A percentile compares a stretch with the other conserved stretches of the same genome.
Evolutionary conservation across 495 filamentous ascomycete genomes (phyloP).

Genomic region (Rostrohypoxylon terebratum): DNA sequence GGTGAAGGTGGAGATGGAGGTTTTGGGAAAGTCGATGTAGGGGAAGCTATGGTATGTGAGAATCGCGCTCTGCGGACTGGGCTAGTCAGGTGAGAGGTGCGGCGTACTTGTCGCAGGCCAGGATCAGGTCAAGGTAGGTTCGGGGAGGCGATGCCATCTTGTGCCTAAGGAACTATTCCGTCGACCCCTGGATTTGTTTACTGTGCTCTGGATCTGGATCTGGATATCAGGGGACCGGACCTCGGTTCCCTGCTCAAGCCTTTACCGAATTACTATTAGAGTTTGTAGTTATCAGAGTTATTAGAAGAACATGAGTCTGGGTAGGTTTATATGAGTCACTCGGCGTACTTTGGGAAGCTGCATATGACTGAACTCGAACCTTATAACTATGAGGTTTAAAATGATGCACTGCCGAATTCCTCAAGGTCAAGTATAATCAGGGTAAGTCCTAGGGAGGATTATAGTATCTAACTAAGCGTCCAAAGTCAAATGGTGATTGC

Average conservation of each 20-base stretch:
- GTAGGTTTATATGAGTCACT: constrained; percentile 12
- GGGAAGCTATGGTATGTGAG: constrained; percentile 29
- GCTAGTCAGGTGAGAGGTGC: neutral
- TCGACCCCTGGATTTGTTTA: neutral
- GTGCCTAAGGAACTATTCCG: constrained; percentile 4
- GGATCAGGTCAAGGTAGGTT: constrained; percentile 29
- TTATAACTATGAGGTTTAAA: neutral
- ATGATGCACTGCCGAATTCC: neutral
- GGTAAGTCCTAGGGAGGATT: neutral
- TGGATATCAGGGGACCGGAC: neutral
- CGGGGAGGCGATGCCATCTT: constrained; percentile 13
- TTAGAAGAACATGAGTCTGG: neutral
- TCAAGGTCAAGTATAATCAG: neutral
- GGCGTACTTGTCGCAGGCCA: constrained; percentile 23
- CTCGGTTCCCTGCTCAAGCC: neutral
- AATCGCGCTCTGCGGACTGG: neutral
- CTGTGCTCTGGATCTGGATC: neutral
- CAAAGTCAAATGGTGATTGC: constrained; percentile 4
- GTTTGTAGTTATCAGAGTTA: neutral
- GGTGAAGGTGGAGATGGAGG: neutral
- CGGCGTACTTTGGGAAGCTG: neutral
- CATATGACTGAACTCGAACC: neutral
- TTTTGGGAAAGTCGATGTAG: constrained; percentile 22
- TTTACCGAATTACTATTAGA: neutral
- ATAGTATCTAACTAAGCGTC: neutral